Base-by-base conservation (phyloP, 805 yeast species). In the Wickerhamiella bombiphila region DNA sequence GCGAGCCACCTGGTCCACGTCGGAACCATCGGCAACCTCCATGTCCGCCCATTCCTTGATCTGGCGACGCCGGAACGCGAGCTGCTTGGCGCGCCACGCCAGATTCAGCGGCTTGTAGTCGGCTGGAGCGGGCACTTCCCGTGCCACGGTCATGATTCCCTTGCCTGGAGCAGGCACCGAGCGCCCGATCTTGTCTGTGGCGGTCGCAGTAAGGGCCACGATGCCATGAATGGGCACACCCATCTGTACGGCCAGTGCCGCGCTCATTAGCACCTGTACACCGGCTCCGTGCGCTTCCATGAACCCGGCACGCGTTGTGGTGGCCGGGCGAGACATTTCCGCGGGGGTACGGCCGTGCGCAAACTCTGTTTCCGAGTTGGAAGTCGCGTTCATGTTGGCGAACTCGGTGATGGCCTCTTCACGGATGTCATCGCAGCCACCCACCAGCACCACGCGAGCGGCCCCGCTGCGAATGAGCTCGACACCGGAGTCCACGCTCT, bases 261-360 rank as follows among this genome's bases (percentile, higher is more conserved):
- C 98, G 49, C 76, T 72, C 99, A 91, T 91, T 47, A 91, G 73
- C 47, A 91, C 77, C 69, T 91, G 96, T 51, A 82, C 80, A 75
- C 99, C 99, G 38, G 97, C 74, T 70, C 99, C 99, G 66, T 91
- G 99, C 29, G 98, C 78, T 70, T 91, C 99, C 97, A 91, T 91
- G 70, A 91, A 91, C 52, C 99, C 99, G 52, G 78, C 71, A 72
- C 99, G 81, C 34, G 94, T 69, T 30, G 96, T 79, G 37, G 99
- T 86, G 39, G 96, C 72, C 41, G 99, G 99, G 66, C 99, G 80
- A 20, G 97, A 88, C 97, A 91, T 91, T 64, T 91, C 98, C 42
- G 78, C 69, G 50, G 99, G 97, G 37, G 96, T 82, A 69, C 99
- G 82, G 48, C 99, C 99, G 49, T 82, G 91, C 35, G 72, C 94